Evolutionary conservation across 306 rosid genomes (phyloP).

Genomic region (Astragalus membranaceus): DNA sequence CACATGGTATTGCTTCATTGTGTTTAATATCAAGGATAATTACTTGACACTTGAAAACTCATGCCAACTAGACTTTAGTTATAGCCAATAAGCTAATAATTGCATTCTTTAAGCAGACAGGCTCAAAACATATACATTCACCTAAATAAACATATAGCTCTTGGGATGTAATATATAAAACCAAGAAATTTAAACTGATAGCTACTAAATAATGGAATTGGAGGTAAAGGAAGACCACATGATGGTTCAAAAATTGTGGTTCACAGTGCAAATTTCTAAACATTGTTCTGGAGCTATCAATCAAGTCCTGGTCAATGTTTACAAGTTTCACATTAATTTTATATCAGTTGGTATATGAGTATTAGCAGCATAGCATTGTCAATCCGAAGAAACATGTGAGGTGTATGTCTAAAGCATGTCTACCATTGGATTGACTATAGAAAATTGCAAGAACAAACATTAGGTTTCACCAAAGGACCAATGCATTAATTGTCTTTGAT

Average conservation of each 20-base stretch:
- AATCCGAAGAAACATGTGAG: background rate
- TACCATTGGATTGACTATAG: background rate
- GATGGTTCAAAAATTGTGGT: background rate
- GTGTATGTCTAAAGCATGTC: slow-evolving; percentile 20
- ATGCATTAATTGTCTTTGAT: background rate
- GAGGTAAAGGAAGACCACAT: background rate
- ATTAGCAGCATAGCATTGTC: background rate
- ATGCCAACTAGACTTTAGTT: slow-evolving; percentile 1
- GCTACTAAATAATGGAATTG: background rate
- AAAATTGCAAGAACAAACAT: background rate
- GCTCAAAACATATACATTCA: slow-evolving; percentile 6
- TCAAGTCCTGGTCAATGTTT: background rate
- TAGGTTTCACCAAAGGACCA: background rate
- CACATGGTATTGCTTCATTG: slow-evolving; percentile 2
- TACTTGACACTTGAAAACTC: background rate
- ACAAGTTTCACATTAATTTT: background rate
- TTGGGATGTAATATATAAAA: background rate
- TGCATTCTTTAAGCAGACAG: too few relatives aligned
- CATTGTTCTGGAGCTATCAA: background rate
- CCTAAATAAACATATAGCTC: background rate
- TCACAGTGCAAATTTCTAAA: background rate
- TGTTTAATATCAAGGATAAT: background rate
- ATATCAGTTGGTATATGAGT: background rate
- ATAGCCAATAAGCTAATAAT: background rate
- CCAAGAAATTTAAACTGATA: background rate